Conservation (phyloP, 495 filamentous ascomycete species). For the Acidomyces sp. region DNA sequence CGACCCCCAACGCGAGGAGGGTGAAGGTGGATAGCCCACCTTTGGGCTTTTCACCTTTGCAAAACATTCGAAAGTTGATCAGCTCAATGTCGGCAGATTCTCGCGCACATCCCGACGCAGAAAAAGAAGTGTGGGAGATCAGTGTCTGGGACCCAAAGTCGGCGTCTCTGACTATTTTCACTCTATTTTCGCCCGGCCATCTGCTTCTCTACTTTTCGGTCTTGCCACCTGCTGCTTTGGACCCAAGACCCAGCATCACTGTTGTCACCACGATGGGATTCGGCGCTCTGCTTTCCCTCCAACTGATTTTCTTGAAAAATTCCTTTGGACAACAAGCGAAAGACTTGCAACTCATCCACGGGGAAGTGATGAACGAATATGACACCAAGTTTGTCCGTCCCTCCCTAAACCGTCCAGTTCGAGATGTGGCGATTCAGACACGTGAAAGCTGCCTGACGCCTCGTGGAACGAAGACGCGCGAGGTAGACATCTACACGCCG, state of each 20-base stretch:
- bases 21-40: slow-evolving; percentile 86
- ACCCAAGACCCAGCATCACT: slow-evolving; percentile 69
- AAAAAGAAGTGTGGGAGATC: slow-evolving; percentile 88
- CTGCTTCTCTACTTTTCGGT: slow-evolving; percentile 77
- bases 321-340: slow-evolving; percentile 73
- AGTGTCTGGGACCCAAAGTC: slow-evolving; percentile 87
- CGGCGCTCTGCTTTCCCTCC: slow-evolving; percentile 57
- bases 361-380: slow-evolving; percentile 88
- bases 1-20: slow-evolving; percentile 76
- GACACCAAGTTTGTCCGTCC: slow-evolving; percentile 92
- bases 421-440: slow-evolving; percentile 69
- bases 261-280: slow-evolving; percentile 68
- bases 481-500: slow-evolving; percentile 62
- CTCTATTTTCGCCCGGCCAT: slow-evolving; percentile 85
- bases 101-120: slow-evolving; percentile 70
- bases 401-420: slow-evolving; percentile 60
- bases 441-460: slow-evolving; percentile 22
- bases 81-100: slow-evolving; percentile 53
- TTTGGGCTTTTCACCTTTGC: slow-evolving; percentile 60
- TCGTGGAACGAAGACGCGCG: slow-evolving; percentile 25
- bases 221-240: slow-evolving; percentile 59
- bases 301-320: slow-evolving; percentile 56
- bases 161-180: slow-evolving; percentile 69
- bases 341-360: slow-evolving; percentile 70
- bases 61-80: slow-evolving; percentile 58